Conservation (phyloP, 805 yeast genomes). For the Ogataea siamensis region DNA sequence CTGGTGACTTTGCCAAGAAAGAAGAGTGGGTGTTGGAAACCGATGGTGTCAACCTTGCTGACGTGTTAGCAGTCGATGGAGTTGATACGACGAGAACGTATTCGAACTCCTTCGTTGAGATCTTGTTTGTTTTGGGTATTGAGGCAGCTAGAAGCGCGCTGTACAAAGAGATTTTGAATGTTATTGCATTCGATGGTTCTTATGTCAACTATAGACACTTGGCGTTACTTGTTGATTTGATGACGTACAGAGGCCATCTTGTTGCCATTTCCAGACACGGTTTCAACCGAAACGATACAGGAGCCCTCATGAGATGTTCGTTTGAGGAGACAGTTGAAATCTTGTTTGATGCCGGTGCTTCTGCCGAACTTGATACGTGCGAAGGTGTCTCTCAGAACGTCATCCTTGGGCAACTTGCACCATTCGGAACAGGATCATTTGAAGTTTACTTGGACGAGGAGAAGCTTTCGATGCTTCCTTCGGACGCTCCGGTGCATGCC, state of each 20-base stretch:
- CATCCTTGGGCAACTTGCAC: slow-evolving; percentile 97
- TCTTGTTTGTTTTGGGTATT: slow-evolving; percentile 92
- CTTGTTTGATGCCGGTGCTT: slow-evolving; percentile 94
- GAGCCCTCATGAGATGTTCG: slow-evolving; percentile 98
- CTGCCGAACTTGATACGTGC: slow-evolving; percentile 97
- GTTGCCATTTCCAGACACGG: slow-evolving; percentile 99
- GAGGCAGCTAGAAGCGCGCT: slow-evolving; percentile 97
- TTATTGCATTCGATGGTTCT: slow-evolving; percentile 99
- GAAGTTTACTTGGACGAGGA: slow-evolving; percentile 93
- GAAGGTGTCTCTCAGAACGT: slow-evolving; percentile 98
- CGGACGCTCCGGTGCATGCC: slow-evolving; percentile 40
- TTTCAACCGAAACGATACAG: slow-evolving; percentile 97
- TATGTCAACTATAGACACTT: slow-evolving; percentile 97
- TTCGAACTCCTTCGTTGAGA: slow-evolving; percentile 95
- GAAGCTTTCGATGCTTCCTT: slow-evolving; percentile 65
- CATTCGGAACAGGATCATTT: slow-evolving; percentile 97
- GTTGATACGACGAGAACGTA: slow-evolving; percentile 88
- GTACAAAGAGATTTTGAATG: slow-evolving; percentile 92
- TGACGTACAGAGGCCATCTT: slow-evolving; percentile 97
- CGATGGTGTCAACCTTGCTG: slow-evolving; percentile 95
- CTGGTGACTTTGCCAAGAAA: slow-evolving; percentile 85
- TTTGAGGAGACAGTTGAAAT: slow-evolving; percentile 99
- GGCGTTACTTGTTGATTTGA: slow-evolving; percentile 95
- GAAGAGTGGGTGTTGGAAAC: slow-evolving; percentile 99
- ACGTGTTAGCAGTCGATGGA: slow-evolving; percentile 92